Base-by-base conservation (phyloP, 106 monocot species). In the Dactylorhiza incarnata region DNA sequence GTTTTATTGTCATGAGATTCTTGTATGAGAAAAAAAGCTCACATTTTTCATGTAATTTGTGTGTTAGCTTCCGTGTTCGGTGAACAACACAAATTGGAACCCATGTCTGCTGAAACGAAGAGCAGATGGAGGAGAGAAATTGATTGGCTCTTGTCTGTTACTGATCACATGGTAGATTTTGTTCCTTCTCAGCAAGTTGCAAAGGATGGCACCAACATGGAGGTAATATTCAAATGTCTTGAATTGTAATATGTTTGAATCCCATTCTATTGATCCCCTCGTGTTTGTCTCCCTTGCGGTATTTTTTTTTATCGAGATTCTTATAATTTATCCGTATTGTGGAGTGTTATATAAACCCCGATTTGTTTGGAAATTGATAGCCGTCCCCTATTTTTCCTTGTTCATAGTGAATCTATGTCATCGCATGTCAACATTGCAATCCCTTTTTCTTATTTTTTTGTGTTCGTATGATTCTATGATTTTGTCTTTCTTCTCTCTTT, bases 81-180 rank as follows among this genome's bases (percentile, higher is more conserved):
- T 6, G 90, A 94, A 76, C 88, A 90, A 88, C n/a, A 81, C 72
- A 81, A 82, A 13, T 68, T 94, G 54, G 94, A 94, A 68, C 94
- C 94, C 23, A 94, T 94, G 94, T 58, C 85, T 24, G 11, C 68
- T 17, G 90, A 94, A 26, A 88, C 84, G 74, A 94, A 90, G 77
- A 73, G 75, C 10, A 86, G 86, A 53, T 94, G 94, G 94, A 84
- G 78, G 52, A 94, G 77, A 74, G 93, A 94, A 78, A 83, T 94
- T 37, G 88, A 82, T 45, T 94, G 90, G 90, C 90, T 94, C 20
- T 77, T 94, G 69, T 90, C 88, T 25, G 93, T 94, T 78, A 86
- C 93, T 9, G 93, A 90, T 86, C 84, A 90, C 50, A 94, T 90
- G 50, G 93, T 94, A 50, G 93, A 90, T 74, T 82, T 94, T 24